Evolutionary conservation across 208 protist genomes (phyloP).

Genomic region (Phytomonas francai): DNA sequence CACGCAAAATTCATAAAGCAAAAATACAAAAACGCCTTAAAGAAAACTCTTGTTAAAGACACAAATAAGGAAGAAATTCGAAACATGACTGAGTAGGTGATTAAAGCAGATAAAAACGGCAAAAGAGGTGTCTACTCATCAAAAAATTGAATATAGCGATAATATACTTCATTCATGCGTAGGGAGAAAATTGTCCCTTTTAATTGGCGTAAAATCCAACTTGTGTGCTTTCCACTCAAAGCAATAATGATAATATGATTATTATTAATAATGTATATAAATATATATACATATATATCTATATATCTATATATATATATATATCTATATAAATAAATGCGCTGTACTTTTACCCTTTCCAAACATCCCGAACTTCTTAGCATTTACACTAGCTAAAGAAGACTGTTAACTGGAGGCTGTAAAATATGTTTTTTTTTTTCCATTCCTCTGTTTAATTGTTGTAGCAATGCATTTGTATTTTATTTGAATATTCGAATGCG

Average conservation of each 20-base stretch:
- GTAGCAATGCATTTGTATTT: too few relatives aligned
- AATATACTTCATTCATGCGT: too few relatives aligned
- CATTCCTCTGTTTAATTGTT: too few relatives aligned
- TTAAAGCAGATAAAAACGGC: constrained; percentile 5
- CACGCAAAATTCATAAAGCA: background rate
- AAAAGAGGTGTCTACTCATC: constrained; percentile 7
- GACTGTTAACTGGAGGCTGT: too few relatives aligned
- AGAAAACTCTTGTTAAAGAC: background rate
- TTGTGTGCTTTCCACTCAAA: constrained; percentile 1
- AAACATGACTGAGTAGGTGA: constrained; percentile 8
- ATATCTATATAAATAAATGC: constrained; percentile 6
- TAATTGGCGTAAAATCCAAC: too few relatives aligned
- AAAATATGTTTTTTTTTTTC: too few relatives aligned
- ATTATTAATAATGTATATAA: too few relatives aligned
- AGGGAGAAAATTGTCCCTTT: too few relatives aligned
- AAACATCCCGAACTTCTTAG: too few relatives aligned
- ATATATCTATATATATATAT: constrained; percentile 10
- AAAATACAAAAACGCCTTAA: constrained; percentile 1
- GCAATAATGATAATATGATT: constrained; percentile 4
- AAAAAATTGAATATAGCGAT: constrained; percentile 7
- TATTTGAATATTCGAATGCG: too few relatives aligned
- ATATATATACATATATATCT: constrained; percentile 8
- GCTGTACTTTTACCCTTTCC: too few relatives aligned
- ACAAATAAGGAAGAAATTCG: background rate
- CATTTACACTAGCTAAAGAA: too few relatives aligned